Base-by-base conservation (phyloP, 352 stramenopile species). In the Phytophthora kernoviae region DNA sequence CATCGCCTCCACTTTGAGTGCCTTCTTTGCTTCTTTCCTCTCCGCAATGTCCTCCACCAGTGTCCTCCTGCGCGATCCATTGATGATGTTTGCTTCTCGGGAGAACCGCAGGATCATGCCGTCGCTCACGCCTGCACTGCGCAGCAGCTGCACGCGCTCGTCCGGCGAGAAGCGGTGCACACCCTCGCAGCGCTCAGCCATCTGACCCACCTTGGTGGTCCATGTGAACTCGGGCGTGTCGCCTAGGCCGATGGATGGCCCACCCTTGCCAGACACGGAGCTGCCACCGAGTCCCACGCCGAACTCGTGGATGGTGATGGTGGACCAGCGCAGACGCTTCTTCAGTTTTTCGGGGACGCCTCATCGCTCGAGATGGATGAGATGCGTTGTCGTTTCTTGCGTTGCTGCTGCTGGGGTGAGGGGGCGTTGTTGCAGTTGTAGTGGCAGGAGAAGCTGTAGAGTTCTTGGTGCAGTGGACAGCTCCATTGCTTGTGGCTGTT, bases 81-180 rank as follows among this genome's bases (percentile, higher is more conserved):
- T 76, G 48, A 86, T 88, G 61, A 88, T 88, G 61, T 82, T 86
- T 0, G 79, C 72, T 62, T 88, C 75, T 5, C 79, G 64, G 24
- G 79, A 82, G 70, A 83, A 86, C 17, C 79, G 79, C 56, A 84
- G 61, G 65, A 88, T 88, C 66, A 88, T 88, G 27, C 74, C 79
- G 20, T 88, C 79, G 47, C 69, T 83, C 49, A 85, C 77, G 26
- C 78, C 78, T 0, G 73, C 75, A 36, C 49, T 52, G 40, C 81
- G 70, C 27, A 88, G 62, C 62, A 88, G 53, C 11, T 62, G 73
- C 55, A 82, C 70, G 36, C 78, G 74, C 52, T 88, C 70, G 15
- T 85, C 65, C 4, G 72, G 37, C n/a, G 70, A 68, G 65, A 88
- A 85, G 20, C 75, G 73, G 62, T 80, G 78, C 34, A 88, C 66